Percentiles rank a stretch among this genome's conserved stretches.
These are phyloP conservation scores for Cinnamomum chago DNA, from an alignment of 164 flowering plant species.

Conservation along the genomic window DNA sequence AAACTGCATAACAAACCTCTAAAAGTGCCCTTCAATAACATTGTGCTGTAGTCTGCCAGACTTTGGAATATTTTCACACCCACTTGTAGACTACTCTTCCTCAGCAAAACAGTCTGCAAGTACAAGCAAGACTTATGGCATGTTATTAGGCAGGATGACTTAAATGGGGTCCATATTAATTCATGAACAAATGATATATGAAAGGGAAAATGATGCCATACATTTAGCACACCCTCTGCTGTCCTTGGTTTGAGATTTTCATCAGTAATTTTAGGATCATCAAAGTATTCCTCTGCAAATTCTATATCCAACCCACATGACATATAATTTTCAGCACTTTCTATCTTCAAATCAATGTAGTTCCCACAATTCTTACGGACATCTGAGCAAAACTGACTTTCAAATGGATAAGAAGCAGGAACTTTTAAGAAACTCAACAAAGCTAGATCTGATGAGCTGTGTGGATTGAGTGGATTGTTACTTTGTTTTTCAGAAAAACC, in stretches of 20 bases:
- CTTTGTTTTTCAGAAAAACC: constrained; percentile 33
- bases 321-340: constrained; percentile 27
- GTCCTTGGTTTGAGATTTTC: constrained; percentile 25
- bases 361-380: constrained; percentile 30
- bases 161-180: background rate
- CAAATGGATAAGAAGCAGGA: constrained; percentile 29
- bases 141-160: background rate
- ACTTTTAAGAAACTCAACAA: constrained; percentile 33
- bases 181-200: background rate
- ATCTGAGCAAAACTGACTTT: constrained; percentile 29
- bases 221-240: constrained; percentile 33
- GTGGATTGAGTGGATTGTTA: constrained; percentile 13
- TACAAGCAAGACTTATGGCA: constrained; percentile 9
- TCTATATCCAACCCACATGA: constrained; percentile 37
- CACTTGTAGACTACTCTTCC: constrained; percentile 42
- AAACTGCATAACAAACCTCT: constrained; percentile 32
- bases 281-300: constrained; percentile 31
- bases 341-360: constrained; percentile 27
- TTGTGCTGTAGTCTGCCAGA: constrained; percentile 29
- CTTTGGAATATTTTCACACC: constrained; percentile 43
- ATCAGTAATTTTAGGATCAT: constrained; percentile 18
- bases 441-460: constrained; percentile 27
- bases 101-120: constrained; percentile 44
- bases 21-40: constrained; percentile 32
- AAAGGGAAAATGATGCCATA: constrained; percentile 20